Evolutionary conservation across 2,329 filamentous ascomycete species (phyloP).

Genomic region (Byssochlamys sp.): DNA sequence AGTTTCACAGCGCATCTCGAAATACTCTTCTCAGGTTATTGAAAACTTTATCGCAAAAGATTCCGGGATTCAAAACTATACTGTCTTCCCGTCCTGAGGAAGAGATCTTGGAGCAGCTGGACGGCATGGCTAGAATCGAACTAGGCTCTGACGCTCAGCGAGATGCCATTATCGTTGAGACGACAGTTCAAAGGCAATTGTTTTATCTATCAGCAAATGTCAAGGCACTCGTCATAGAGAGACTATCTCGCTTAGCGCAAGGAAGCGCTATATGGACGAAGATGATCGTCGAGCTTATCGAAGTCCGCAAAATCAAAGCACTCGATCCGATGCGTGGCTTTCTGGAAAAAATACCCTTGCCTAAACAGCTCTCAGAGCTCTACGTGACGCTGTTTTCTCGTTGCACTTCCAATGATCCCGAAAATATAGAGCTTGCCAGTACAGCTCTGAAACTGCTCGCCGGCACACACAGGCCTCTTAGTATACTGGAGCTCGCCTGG

Average conservation of each 20-base stretch:
- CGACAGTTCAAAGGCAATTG: conserved; percentile 6
- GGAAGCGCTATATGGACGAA: conserved; percentile 12
- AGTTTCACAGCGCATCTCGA: conserved; percentile 17
- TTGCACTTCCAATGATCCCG: conserved; percentile 5
- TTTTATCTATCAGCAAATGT: conserved; percentile 6
- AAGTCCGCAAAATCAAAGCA: conserved; percentile 6
- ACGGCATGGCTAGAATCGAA: conserved; percentile 2
- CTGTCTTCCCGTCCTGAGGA: conserved; percentile 10
- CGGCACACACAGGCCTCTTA: conserved; percentile 15
- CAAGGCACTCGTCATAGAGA: conserved; percentile 7
- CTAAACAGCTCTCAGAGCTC: conserved; percentile 6
- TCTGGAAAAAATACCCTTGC: conserved; percentile 6
- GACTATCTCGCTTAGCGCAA: conserved; percentile 8
- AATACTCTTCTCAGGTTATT: conserved; percentile 6
- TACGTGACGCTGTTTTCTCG: conserved; percentile 8
- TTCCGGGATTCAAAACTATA: conserved; percentile 8
- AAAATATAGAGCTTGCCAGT: conserved; percentile 9
- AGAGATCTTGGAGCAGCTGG: conserved; percentile 9
- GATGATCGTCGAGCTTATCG: conserved; percentile 11
- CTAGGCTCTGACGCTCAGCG: conserved; percentile 4
- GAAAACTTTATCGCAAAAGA: conserved; percentile 4
- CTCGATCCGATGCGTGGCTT: not conserved
- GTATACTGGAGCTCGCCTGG: conserved; percentile 22
- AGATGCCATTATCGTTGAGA: conserved; percentile 8
- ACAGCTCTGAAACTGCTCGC: conserved; percentile 15